phyloP scores from a whole-genome alignment of 2,329 filamentous ascomycete genomes.

The Clonostachys solani region DNA sequence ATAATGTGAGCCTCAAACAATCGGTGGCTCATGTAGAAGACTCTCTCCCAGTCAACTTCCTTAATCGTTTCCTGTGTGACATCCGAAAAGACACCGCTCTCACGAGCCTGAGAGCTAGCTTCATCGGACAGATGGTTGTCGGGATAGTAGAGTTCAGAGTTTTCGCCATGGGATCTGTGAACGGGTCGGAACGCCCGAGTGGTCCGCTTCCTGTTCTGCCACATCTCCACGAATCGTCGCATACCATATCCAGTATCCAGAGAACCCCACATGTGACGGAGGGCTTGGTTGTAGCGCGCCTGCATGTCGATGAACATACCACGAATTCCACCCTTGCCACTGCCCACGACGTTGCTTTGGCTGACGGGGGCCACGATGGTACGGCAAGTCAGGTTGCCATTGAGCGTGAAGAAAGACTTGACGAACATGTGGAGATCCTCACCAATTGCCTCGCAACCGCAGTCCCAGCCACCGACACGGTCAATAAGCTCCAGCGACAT shows the following conservation, averaged over 20 bases:
- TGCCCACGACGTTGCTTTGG: slow-evolving; percentile 66
- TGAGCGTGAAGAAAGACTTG: slow-evolving; percentile 72
- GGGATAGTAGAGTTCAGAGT: slow-evolving; percentile 41
- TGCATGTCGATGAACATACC: slow-evolving; percentile 53
- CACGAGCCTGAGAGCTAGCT: slow-evolving; percentile 30
- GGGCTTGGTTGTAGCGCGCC: slow-evolving; percentile 67
- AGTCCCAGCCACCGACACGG: slow-evolving; percentile 69
- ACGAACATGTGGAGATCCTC: slow-evolving; percentile 77
- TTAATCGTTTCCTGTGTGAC: slow-evolving; percentile 46
- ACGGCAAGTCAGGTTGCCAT: slow-evolving; percentile 61
- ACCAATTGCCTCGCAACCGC: slow-evolving; percentile 65
- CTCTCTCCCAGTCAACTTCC: slow-evolving; percentile 48
- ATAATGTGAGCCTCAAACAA: slow-evolving; percentile 74
- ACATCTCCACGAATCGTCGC: slow-evolving; percentile 52
- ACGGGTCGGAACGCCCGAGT: slow-evolving; percentile 50
- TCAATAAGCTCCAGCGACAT: slow-evolving; percentile 63
- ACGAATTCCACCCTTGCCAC: slow-evolving; percentile 44
- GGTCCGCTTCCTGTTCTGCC: slow-evolving; percentile 53
- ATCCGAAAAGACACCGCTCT: slow-evolving; percentile 51
- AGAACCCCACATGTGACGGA: slow-evolving; percentile 74
- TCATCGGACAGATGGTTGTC: slow-evolving; percentile 33
- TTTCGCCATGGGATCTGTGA: slow-evolving; percentile 41
- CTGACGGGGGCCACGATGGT: slow-evolving; percentile 66
- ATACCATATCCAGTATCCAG: slow-evolving; percentile 65
- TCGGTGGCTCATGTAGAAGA: slow-evolving; percentile 57